phyloP scores from a whole-genome alignment of 208 protist genomes.

The Trypanosoma avium region DNA sequence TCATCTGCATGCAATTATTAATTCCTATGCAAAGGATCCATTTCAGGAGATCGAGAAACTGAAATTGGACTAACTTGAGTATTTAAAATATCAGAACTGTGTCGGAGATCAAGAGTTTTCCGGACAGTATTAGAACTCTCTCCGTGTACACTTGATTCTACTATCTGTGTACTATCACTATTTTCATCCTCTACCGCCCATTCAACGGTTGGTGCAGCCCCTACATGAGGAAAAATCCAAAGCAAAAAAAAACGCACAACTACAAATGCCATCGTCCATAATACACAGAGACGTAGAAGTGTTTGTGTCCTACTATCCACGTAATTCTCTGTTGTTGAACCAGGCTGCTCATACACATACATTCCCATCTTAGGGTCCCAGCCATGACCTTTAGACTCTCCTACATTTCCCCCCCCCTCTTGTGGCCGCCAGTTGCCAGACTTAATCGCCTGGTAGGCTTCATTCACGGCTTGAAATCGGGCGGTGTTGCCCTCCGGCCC shows the following conservation, averaged over 20 bases:
- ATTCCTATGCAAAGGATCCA: slow-evolving; percentile 13
- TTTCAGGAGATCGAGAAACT: background rate
- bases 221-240: slow-evolving; percentile 28
- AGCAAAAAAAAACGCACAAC: slow-evolving; percentile 51
- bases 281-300: slow-evolving; percentile 48
- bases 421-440: slow-evolving; percentile 44
- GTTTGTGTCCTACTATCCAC: slow-evolving; percentile 54
- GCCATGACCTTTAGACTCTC: slow-evolving; percentile 23
- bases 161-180: background rate
- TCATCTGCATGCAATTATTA: background rate
- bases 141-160: background rate
- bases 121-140: background rate
- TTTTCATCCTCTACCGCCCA: slow-evolving; percentile 15
- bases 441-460: slow-evolving; percentile 79
- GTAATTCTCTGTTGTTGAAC: slow-evolving; percentile 75
- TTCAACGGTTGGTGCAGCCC: slow-evolving; percentile 23
- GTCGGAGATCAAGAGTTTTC: slow-evolving; percentile 30
- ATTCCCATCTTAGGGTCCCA: slow-evolving; percentile 61
- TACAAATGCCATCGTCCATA: slow-evolving; percentile 60
- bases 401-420: background rate
- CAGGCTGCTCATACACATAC: slow-evolving; percentile 83
- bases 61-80: background rate
- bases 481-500: slow-evolving; percentile 66
- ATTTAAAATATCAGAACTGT: slow-evolving; percentile 29
- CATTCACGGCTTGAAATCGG: slow-evolving; percentile 77